Evolutionary conservation across 148 eudicot species (phyloP).

Genomic region (Pouteria glomerata): DNA sequence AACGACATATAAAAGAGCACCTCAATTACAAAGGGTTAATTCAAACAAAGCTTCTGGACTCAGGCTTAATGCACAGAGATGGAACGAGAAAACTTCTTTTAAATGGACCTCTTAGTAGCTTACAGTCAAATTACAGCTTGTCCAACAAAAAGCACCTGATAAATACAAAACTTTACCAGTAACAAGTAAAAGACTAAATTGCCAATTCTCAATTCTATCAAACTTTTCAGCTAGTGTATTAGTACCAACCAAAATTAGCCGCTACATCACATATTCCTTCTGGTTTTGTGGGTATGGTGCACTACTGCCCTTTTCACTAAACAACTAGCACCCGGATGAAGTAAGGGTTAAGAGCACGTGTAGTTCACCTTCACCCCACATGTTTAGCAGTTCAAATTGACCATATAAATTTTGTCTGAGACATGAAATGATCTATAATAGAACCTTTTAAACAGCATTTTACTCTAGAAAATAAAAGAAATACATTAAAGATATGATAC

Average conservation of each 20-base stretch:
- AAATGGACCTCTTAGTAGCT: too few species aligned
- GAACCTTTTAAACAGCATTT: too few species aligned
- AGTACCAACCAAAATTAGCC: background rate
- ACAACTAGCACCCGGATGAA: too few species aligned
- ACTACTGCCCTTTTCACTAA: conserved; percentile 24
- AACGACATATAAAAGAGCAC: background rate
- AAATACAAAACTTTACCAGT: background rate
- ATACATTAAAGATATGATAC: too few species aligned
- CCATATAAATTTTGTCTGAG: too few species aligned
- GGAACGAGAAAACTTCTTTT: too few species aligned
- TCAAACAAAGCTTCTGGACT: background rate
- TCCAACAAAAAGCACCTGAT: background rate
- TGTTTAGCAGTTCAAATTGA: too few species aligned
- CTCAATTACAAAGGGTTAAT: background rate
- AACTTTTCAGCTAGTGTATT: background rate
- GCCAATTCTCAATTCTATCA: background rate
- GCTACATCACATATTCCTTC: conserved; percentile 23
- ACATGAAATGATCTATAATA: too few species aligned
- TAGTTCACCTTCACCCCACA: too few species aligned
- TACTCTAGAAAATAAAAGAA: too few species aligned
- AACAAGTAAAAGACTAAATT: background rate
- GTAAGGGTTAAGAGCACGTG: too few species aligned
- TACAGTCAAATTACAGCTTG: background rate
- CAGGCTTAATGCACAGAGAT: background rate
- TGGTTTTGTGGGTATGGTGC: conserved; percentile 26